Evolutionary conservation across 768 basidiomycete species (phyloP), one percentile per base, ranked within the genome.

Genomic region (Russula emetica): DNA sequence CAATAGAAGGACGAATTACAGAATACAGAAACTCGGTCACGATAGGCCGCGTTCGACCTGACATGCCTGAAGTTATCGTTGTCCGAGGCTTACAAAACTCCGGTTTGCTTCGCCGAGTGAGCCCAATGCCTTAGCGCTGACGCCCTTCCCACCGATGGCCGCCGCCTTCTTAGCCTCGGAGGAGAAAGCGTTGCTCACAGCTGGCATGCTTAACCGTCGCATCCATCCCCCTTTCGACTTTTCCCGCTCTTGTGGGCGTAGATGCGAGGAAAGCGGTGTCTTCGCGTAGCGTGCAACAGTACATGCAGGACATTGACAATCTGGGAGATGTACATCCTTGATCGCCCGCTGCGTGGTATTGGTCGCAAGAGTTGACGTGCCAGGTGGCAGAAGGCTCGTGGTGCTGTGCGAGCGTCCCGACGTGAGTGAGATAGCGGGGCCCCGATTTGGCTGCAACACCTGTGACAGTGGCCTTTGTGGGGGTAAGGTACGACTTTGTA

Each of bases 211-310:
- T 62, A 92, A 71, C 60, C 88, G 77, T 24, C 88, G 77, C 66
- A 91, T 88, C 90, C 90, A 91, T 0, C 87, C 82, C 62, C 81
- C 87, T 10, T 84, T 78, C 68, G 85, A 85, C 58, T 84, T 81
- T 49, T 80, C 72, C 34, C 80, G 81, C n/a, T 77, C 76, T 18
- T 77, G 77, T 28, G 79, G 77, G 18, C 78, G 78, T 30, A 78
- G 77, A 13, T 77, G 76, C 34, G 78, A 70, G 61, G 78, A 76
- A 26, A 74, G 71, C 49, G 71, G 65, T 22, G 71, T 63, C 24
- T 72, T 64, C 61, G 67, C 14, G 71, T 89, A 89, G 66, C 85
- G 84, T 54, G 75, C 74, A 14, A 80, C 76, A 5, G 87, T 86
- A 68, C 87, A 88, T 0, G 77, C 73, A 58, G 83, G 83, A 68